phyloP scores from a whole-genome alignment of 2,329 filamentous ascomycete species.

The Cyphellophora europaea region DNA sequence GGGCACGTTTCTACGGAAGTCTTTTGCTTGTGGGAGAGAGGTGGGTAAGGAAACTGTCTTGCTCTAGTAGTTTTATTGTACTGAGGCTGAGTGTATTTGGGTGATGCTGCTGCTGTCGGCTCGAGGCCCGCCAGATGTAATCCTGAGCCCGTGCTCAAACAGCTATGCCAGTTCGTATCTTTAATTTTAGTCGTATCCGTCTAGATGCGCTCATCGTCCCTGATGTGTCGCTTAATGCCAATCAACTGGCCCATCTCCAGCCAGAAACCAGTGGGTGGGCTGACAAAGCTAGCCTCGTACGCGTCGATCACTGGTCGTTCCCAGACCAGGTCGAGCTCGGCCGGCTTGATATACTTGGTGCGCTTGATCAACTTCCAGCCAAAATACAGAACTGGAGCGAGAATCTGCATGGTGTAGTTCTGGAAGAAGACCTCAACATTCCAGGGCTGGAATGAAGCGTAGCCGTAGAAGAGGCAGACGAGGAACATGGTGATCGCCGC shows the following conservation, averaged over 20 bases:
- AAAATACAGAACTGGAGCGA: conserved; percentile 45
- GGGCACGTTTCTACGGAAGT: too few relatives aligned
- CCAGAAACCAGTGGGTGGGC: conserved; percentile 30
- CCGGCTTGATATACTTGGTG: conserved; percentile 45
- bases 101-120: too few relatives aligned
- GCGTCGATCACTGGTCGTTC: conserved; percentile 50
- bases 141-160: too few relatives aligned
- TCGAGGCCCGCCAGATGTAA: too few relatives aligned
- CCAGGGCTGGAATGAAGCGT: conserved; percentile 52
- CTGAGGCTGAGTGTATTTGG: too few relatives aligned
- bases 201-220: conserved; percentile 1
- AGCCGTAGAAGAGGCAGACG: conserved; percentile 38
- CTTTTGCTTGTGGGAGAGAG: too few relatives aligned
- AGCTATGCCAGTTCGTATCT: too few relatives aligned
- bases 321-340: conserved; percentile 52
- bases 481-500: conserved; percentile 18
- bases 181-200: too few relatives aligned
- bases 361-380: conserved; percentile 56
- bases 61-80: too few relatives aligned
- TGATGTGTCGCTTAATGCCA: conserved; percentile 4
- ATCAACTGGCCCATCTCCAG: conserved; percentile 16
- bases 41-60: too few relatives aligned
- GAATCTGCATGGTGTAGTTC: conserved; percentile 49
- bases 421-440: conserved; percentile 60
- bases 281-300: conserved; percentile 45